Base-by-base conservation (phyloP, 371 early-diverging fungal genomes). In the Mortierella sp. region DNA sequence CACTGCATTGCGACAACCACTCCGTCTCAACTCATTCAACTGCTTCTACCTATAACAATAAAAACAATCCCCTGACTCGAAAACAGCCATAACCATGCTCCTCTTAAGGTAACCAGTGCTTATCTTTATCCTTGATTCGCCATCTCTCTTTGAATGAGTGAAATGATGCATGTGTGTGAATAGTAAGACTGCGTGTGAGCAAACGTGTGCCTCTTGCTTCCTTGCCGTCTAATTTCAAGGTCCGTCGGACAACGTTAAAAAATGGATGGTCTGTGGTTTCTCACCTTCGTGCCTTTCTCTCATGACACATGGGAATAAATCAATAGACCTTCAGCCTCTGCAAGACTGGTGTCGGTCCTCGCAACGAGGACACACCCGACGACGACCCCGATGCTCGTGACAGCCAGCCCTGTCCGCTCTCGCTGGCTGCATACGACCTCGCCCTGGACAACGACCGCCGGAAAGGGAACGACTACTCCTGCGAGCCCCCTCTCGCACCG, bases 311-410 rank as follows among this genome's bases (percentile, higher is more conserved):
- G 43, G 53, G 3, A 16, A 2, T n/a, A n/a, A n/a, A n/a, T n/a
- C 47, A n/a, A 10, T 70, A 78, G 79, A 52, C 79, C 79, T 9
- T 79, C 74, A 63, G 13, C 70, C 63, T 70, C 79, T 58, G 74
- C 64, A 19, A 65, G 64, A 31, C 65, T 79, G 71, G 74, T 70
- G 63, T 55, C 65, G 19, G 24, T 66, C 39, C 43, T 61, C 41
- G 47, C 66, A n/a, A 2, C 43, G 22, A 52, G 65, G 22, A 41
- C 63, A 29, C 37, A 31, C 39, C 34, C n/a, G 24, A 40, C 45
- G 16, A 9, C 66, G n/a, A 11, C 45, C 31, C 66, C 19, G 53
- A 26, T 53, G 53, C 26, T 64, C 16, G 64, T 66, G 16, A 7
- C 61, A 16, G 29, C 48, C n/a, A 24, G 45, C 41, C 16, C 64